A percentile compares a stretch with the other conserved stretches of the same genome.
These are phyloP conservation scores for Lipomyces orientalis DNA, from an alignment of 805 yeast species.

Conservation along the genomic window DNA sequence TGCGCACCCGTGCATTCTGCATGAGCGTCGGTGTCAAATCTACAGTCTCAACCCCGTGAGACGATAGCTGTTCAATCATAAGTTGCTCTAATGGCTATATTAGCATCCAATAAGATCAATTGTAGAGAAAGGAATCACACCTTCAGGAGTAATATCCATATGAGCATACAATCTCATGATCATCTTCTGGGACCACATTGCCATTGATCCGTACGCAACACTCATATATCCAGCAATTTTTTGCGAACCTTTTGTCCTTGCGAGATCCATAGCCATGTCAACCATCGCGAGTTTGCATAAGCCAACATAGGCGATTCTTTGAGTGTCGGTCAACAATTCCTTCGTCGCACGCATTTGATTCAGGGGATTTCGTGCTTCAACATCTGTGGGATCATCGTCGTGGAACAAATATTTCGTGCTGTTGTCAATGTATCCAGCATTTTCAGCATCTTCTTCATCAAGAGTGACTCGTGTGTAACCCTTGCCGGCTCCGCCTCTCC, in stretches of 20 bases:
- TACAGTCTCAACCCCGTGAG: conserved; percentile 76
- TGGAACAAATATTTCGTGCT: conserved; percentile 63
- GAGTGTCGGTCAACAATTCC: conserved; percentile 77
- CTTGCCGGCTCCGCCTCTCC: conserved; percentile 55
- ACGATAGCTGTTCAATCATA: conserved; percentile 86
- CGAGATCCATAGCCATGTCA: conserved; percentile 82
- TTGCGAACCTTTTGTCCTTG: conserved; percentile 56
- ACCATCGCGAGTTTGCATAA: conserved; percentile 75
- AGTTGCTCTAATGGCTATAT: conserved; percentile 57
- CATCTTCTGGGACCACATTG: conserved; percentile 80
- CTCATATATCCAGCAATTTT: conserved; percentile 66
- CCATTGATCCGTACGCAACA: conserved; percentile 74
- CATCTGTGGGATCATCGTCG: conserved; percentile 45
- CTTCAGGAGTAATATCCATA: conserved; percentile 70
- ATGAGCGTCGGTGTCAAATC: conserved; percentile 73
- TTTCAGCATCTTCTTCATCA: conserved; percentile 82
- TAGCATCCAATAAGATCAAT: background rate
- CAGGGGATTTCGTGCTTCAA: conserved; percentile 51
- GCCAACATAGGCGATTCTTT: conserved; percentile 91
- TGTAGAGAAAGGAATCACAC: conserved; percentile 14
- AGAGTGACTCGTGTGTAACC: conserved; percentile 90
- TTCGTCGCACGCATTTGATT: conserved; percentile 80
- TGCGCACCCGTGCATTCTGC: conserved; percentile 56
- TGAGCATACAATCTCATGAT: conserved; percentile 78
- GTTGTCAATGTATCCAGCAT: conserved; percentile 57